phyloP scores from a whole-genome alignment of 2,329 filamentous ascomycete species.

The Sodiomyces alkalinus region DNA sequence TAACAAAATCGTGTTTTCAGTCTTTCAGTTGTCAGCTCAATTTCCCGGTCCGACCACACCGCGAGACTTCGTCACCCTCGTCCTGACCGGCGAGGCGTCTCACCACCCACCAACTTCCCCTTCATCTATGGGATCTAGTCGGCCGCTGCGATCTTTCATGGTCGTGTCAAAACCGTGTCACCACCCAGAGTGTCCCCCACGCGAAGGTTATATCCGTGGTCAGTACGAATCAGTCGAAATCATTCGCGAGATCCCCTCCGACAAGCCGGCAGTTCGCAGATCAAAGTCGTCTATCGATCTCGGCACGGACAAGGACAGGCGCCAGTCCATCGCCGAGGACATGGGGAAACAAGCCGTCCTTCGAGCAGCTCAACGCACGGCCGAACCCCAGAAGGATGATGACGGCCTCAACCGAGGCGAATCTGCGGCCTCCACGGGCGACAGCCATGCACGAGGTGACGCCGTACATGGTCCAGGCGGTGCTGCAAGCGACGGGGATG shows the following conservation, averaged over 20 bases:
- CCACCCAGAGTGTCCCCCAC: slow-evolving; percentile 57
- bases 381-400: slow-evolving; percentile 23
- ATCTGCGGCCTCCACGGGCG: neutral
- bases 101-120: too few species aligned
- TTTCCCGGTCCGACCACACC: slow-evolving; percentile 82
- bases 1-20: slow-evolving; percentile 21
- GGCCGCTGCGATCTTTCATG: slow-evolving; percentile 58
- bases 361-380: slow-evolving; percentile 12
- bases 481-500: slow-evolving; percentile 12
- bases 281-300: slow-evolving; percentile 30
- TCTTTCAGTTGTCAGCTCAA: slow-evolving; percentile 75
- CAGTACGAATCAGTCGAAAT: slow-evolving; percentile 86
- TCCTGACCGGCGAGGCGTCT: slow-evolving; percentile 37
- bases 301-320: slow-evolving; percentile 15
- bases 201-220: slow-evolving; percentile 64
- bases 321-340: slow-evolving; percentile 11
- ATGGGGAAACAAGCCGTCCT: slow-evolving; percentile 25
- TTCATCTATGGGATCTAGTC: slow-evolving; percentile 12
- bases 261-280: slow-evolving; percentile 23
- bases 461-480: slow-evolving; percentile 11
- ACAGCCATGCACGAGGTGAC: slow-evolving; percentile 10
- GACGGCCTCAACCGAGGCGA: slow-evolving; percentile 8
- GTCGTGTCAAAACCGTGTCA: slow-evolving; percentile 73
- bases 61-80: slow-evolving; percentile 71
- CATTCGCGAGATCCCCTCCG: slow-evolving; percentile 63